phyloP scores from a whole-genome alignment of 768 basidiomycete genomes.

The Rhodotorula paludigena region DNA sequence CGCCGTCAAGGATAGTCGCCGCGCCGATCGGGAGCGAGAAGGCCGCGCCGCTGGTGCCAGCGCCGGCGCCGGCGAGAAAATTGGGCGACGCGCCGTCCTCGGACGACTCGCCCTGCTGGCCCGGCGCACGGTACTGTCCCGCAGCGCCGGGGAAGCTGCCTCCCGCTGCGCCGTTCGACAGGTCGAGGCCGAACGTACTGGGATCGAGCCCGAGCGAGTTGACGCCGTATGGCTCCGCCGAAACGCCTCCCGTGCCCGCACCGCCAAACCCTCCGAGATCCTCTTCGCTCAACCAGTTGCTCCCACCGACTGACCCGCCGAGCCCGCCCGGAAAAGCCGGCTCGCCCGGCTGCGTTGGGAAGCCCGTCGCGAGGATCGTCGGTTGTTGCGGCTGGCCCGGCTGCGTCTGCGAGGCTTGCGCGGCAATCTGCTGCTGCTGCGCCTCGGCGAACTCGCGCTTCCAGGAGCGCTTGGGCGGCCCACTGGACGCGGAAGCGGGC shows the following conservation, averaged over 20 bases:
- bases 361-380: conserved; percentile 1
- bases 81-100: conserved; percentile 10
- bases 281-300: conserved; percentile 21
- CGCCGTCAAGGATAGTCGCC: too few relatives aligned
- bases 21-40: conserved; percentile 15
- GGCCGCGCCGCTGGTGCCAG: not conserved
- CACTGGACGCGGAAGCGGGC: not conserved
- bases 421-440: conserved; percentile 4
- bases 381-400: not conserved
- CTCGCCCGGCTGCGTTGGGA: not conserved
- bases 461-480: conserved; percentile 29
- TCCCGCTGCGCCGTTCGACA: too few relatives aligned
- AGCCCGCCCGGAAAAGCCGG: not conserved
- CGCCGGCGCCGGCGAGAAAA: not conserved
- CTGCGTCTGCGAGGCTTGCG: not conserved
- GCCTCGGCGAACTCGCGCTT: conserved; percentile 21
- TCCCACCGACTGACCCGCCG: not conserved
- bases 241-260: not conserved
- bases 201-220: not conserved
- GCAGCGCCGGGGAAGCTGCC: too few relatives aligned
- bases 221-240: too few relatives aligned
- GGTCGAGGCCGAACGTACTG: too few relatives aligned
- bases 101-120: conserved; percentile 1
- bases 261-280: conserved; percentile 8
- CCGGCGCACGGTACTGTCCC: not conserved